Evolutionary conservation across 2,329 filamentous ascomycete genomes (phyloP).

Genomic region (Aquanectria penicillioides): DNA sequence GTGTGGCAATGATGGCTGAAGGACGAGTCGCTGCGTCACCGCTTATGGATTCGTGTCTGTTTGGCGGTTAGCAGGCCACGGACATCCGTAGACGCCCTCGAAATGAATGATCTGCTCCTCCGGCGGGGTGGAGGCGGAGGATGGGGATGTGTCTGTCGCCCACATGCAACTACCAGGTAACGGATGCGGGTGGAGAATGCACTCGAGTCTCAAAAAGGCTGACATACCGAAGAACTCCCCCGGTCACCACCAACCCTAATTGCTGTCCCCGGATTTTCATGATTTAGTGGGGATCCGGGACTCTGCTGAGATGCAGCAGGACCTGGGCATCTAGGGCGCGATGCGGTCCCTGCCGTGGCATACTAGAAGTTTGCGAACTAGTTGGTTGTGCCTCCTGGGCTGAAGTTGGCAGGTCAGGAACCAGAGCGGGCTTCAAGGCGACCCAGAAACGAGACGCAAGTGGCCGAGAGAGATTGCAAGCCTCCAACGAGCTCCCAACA

Average conservation of each 20-base stretch:
- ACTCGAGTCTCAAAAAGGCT: constrained; percentile 18
- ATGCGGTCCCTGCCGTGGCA: too few species aligned
- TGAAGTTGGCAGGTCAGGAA: constrained; percentile 6
- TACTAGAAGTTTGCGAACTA: too few species aligned
- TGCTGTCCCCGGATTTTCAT: constrained; percentile 26
- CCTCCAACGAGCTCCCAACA: too few species aligned
- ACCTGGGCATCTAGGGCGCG: not conserved
- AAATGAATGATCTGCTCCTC: constrained; percentile 6
- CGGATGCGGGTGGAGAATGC: constrained; percentile 15
- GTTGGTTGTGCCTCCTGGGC: not conserved
- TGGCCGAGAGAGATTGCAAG: too few species aligned
- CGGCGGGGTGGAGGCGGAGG: not conserved
- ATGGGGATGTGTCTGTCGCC: constrained; percentile 4
- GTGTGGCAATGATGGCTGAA: not conserved
- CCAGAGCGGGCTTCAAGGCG: not conserved
- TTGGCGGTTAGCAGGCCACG: constrained; percentile 2
- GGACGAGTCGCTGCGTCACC: constrained; percentile 7
- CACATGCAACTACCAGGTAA: not conserved
- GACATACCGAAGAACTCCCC: constrained; percentile 20
- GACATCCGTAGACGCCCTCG: not conserved
- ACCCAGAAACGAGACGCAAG: not conserved
- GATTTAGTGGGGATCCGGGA: constrained; percentile 18
- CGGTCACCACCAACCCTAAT: constrained; percentile 19
- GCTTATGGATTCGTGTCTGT: not conserved
- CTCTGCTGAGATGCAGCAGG: constrained; percentile 11